Evolutionary conservation across 1,139 yeast species (phyloP).

Genomic region (Nakaseomyces delphensis): DNA sequence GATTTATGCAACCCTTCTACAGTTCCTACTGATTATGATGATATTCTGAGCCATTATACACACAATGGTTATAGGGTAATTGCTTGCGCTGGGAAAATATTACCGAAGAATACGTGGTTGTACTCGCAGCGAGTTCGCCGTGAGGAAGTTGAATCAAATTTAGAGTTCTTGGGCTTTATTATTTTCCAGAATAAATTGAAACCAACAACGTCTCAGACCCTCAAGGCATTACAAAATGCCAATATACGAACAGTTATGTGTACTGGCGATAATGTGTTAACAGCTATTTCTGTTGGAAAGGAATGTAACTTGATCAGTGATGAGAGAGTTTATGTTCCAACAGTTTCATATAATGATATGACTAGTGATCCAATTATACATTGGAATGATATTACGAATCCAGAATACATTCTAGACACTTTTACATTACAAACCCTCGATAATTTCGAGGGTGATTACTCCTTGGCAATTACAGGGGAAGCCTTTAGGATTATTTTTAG

Average conservation of each 20-base stretch:
- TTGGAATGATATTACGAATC: slow-evolving; percentile 62
- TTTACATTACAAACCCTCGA: slow-evolving; percentile 48
- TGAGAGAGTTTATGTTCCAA: slow-evolving; percentile 59
- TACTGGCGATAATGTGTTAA: slow-evolving; percentile 90
- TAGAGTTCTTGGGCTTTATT: slow-evolving; percentile 78
- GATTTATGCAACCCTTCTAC: slow-evolving; percentile 64
- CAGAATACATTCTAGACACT: slow-evolving; percentile 48
- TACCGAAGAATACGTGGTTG: slow-evolving; percentile 38
- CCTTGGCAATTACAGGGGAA: slow-evolving; percentile 87
- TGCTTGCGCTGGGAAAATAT: slow-evolving; percentile 73
- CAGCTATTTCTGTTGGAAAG: slow-evolving; percentile 87
- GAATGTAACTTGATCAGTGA: slow-evolving; percentile 62
- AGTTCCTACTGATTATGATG: slow-evolving; percentile 67
- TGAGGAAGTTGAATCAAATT: slow-evolving; percentile 55
- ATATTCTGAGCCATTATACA: slow-evolving; percentile 70
- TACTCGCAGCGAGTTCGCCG: slow-evolving; percentile 42
- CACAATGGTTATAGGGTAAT: slow-evolving; percentile 92
- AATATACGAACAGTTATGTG: slow-evolving; percentile 85
- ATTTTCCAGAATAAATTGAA: slow-evolving; percentile 88
- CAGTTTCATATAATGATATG: slow-evolving; percentile 33
- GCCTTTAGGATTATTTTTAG: slow-evolving; percentile 70
- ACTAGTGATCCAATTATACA: slow-evolving; percentile 34
- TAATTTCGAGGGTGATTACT: slow-evolving; percentile 37
- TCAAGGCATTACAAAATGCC: slow-evolving; percentile 52
- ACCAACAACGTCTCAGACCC: slow-evolving; percentile 52